Conservation (phyloP, 257 asterid species). For the Echites panduratus region DNA sequence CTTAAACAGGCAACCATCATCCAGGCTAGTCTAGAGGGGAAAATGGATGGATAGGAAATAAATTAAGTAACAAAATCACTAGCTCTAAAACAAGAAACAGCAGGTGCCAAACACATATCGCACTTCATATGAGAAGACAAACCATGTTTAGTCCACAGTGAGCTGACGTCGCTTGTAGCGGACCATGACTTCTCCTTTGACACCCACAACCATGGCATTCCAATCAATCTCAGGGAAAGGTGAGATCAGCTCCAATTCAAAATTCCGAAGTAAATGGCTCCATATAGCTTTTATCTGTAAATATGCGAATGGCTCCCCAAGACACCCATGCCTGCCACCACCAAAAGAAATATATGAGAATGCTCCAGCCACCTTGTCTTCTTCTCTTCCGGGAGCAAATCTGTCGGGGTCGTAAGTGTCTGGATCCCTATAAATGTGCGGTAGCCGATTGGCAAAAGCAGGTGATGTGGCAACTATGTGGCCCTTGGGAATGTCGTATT, state of each 20-base stretch:
- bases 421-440: slow-evolving; percentile 67
- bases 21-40: too few species aligned
- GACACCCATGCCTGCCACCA: slow-evolving; percentile 93
- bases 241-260: slow-evolving; percentile 48
- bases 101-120: background rate
- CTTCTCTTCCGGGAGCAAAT: slow-evolving; percentile 78
- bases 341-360: slow-evolving; percentile 92
- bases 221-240: slow-evolving; percentile 57
- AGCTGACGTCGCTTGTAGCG: slow-evolving; percentile 29
- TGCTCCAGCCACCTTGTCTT: slow-evolving; percentile 87
- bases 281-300: slow-evolving; percentile 90
- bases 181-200: slow-evolving; percentile 45
- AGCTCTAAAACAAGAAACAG: background rate
- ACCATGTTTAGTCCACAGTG: slow-evolving; percentile 1
- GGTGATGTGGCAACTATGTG: slow-evolving; percentile 34
- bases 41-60: background rate
- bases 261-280: slow-evolving; percentile 90
- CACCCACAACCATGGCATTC: slow-evolving; percentile 59
- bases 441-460: slow-evolving; percentile 34
- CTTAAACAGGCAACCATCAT: background rate
- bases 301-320: slow-evolving; percentile 96
- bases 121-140: background rate
- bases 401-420: slow-evolving; percentile 80
- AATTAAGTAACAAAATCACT: background rate
- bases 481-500: slow-evolving; percentile 56